Percentiles rank a stretch among this genome's conserved stretches.
phyloP scores from a whole-genome alignment of 2,329 filamentous ascomycete genomes.

The Nectriaceae sp. region DNA sequence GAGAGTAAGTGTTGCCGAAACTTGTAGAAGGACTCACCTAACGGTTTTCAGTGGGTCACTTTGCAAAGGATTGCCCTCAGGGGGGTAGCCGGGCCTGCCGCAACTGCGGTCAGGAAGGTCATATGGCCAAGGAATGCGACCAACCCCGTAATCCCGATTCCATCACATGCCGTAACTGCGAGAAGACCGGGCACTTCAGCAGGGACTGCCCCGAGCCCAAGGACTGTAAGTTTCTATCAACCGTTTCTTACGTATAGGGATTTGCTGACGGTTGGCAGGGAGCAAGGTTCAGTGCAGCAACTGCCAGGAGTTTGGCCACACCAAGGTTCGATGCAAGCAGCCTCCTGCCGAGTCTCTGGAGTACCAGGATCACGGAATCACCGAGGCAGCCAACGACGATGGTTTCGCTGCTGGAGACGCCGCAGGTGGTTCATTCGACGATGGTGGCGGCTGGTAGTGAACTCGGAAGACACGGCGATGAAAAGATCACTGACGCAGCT shows the following conservation, averaged over 20 bases:
- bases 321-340: slow-evolving; percentile 41
- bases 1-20: slow-evolving; percentile 50
- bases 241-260: neutral
- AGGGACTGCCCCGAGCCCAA: slow-evolving; percentile 63
- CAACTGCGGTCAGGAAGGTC: slow-evolving; percentile 67
- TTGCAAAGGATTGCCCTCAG: slow-evolving; percentile 64
- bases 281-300: slow-evolving; percentile 42
- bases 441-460: slow-evolving; percentile 17
- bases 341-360: slow-evolving; percentile 22
- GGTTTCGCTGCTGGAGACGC: slow-evolving; percentile 4
- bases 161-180: slow-evolving; percentile 63
- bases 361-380: too few relatives aligned
- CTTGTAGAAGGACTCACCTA: neutral
- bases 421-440: neutral
- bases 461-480: neutral
- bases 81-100: slow-evolving; percentile 56
- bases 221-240: slow-evolving; percentile 34
- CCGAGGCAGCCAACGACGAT: slow-evolving; percentile 16
- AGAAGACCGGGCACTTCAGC: slow-evolving; percentile 60
- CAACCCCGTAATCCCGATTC: slow-evolving; percentile 43
- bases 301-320: slow-evolving; percentile 41
- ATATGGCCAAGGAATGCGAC: slow-evolving; percentile 54
- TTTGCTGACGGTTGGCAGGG: slow-evolving; percentile 32
- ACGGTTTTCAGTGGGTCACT: slow-evolving; percentile 55
- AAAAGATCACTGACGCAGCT: too few relatives aligned